These are phyloP conservation scores for Mycosphaerella sp. DNA, from an alignment of 2,329 filamentous ascomycete genomes.

Conservation along the genomic window DNA sequence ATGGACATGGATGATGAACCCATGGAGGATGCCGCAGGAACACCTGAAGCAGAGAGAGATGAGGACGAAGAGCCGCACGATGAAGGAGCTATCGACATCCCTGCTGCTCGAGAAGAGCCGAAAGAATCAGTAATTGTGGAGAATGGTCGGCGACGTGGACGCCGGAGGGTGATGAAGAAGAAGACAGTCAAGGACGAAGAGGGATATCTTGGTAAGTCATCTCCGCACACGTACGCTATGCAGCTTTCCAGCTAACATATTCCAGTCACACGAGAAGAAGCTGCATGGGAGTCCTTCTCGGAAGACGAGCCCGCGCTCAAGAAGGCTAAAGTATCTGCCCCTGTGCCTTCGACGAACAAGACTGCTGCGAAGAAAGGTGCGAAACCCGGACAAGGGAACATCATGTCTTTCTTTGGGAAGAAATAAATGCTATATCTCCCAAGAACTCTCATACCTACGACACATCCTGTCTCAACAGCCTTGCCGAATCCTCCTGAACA, in stretches of 20 bases:
- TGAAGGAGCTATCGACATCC: constrained; percentile 54
- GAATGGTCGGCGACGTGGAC: constrained; percentile 66
- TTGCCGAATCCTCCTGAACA: background rate
- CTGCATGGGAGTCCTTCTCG: constrained; percentile 86
- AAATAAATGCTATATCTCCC: constrained; percentile 46
- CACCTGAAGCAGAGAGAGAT: constrained; percentile 16
- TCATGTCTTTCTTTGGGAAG: constrained; percentile 89
- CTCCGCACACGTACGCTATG: too few relatives aligned
- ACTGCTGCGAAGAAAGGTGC: constrained; percentile 45
- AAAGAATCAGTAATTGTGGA: constrained; percentile 47
- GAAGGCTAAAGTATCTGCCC: constrained; percentile 47
- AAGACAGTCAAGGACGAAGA: constrained; percentile 81
- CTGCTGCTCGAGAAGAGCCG: constrained; percentile 35
- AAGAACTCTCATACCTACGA: background rate
- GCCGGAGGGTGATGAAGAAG: constrained; percentile 78
- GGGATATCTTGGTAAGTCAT: constrained; percentile 72
- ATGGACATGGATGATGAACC: constrained; percentile 58
- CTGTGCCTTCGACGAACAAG: constrained; percentile 43
- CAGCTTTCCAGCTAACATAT: constrained; percentile 14
- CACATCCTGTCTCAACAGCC: background rate
- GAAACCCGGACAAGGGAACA: constrained; percentile 62
- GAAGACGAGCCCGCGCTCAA: constrained; percentile 68
- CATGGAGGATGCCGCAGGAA: constrained; percentile 23
- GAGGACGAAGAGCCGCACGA: constrained; percentile 35
- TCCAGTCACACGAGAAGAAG: constrained; percentile 76